Evolutionary conservation across 805 yeast genomes (phyloP), one percentile per base, ranked within the genome.

Genomic region (Blastobotrys mokoenaii): DNA sequence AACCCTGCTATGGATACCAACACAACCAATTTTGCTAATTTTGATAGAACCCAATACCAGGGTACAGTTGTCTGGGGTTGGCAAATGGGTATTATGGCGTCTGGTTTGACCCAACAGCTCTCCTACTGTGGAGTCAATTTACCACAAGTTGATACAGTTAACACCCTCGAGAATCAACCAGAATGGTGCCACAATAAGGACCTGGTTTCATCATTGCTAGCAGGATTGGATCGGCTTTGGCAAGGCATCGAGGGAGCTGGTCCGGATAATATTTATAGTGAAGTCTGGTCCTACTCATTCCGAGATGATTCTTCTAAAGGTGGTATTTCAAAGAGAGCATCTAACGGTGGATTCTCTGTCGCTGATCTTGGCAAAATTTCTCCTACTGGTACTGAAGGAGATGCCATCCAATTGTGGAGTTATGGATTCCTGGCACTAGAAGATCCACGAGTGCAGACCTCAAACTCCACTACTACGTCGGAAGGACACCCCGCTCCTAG

Each of bases 21-120:
- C 32, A 29, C 38, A 8, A 43, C 42, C 46, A 43, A 43, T 16
- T 38, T 37, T 25, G 46, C 42, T 5, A 37, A 16, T 8, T 43
- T 43, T 30, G 46, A 37, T 25, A 20, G 46, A 4, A 43, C 46
- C 22, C 46, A 38, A 25, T 43, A 37, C 38, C 46, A 43, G 12
- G 46, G 46, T 9, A 43, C 46, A 8, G 42, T 43, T 15, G 30
- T 43, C 3, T 43, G 46, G 46, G 46, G 46, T 10, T 43, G 46
- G 46, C 46, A 43, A 35, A 43, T 43, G 46, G 46, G 46, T 10
- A 37, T 43, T 6, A 38, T 43, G 46, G 46, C 46, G 2, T 18
- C 20, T 27, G 46, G 46, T 3, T 30, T 43, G 15, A 22, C 37
- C 17, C 18, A 35, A 22, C 47, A 44, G 25, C 40, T 44, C 7